Evolutionary conservation across 1,284 basidiomycete genomes (phyloP).

Genomic region (Anthracocystis setariae): DNA sequence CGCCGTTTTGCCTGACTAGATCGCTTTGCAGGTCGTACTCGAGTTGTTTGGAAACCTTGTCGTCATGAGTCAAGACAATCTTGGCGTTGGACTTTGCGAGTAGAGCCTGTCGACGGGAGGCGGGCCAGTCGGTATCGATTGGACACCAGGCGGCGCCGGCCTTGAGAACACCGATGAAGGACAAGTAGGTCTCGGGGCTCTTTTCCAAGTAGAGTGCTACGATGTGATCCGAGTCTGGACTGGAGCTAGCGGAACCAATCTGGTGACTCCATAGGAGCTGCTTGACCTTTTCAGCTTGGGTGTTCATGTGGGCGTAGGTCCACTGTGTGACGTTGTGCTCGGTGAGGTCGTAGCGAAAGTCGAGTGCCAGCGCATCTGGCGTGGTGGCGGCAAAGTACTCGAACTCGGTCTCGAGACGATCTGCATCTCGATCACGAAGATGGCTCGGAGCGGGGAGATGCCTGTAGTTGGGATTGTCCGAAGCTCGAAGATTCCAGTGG

Average conservation of each 20-base stretch:
- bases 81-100: constrained; percentile 61
- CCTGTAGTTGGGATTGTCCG: constrained; percentile 43
- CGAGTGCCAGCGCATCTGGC: constrained; percentile 54
- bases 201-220: constrained; percentile 63
- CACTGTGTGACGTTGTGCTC: constrained; percentile 28
- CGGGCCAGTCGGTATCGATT: constrained; percentile 67
- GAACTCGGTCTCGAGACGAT: constrained; percentile 54
- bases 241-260: constrained; percentile 41
- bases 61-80: constrained; percentile 52
- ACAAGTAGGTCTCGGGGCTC: constrained; percentile 59
- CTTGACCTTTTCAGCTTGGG: constrained; percentile 50
- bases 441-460: constrained; percentile 39
- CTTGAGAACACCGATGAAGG: constrained; percentile 62
- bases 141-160: constrained; percentile 69
- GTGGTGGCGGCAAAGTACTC: constrained; percentile 41
- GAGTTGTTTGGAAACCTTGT: constrained; percentile 39
- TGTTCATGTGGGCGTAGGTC: constrained; percentile 59
- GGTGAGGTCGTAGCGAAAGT: constrained; percentile 53
- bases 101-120: constrained; percentile 63
- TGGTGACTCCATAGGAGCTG: constrained; percentile 46
- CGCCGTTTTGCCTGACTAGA: constrained; percentile 20
- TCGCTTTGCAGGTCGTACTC: constrained; percentile 36
- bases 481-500: constrained; percentile 39
- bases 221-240: constrained; percentile 44
- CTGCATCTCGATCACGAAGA: constrained; percentile 26